Base-by-base conservation (phyloP, 2,329 filamentous ascomycete genomes). In the Metarhizium sp. region DNA sequence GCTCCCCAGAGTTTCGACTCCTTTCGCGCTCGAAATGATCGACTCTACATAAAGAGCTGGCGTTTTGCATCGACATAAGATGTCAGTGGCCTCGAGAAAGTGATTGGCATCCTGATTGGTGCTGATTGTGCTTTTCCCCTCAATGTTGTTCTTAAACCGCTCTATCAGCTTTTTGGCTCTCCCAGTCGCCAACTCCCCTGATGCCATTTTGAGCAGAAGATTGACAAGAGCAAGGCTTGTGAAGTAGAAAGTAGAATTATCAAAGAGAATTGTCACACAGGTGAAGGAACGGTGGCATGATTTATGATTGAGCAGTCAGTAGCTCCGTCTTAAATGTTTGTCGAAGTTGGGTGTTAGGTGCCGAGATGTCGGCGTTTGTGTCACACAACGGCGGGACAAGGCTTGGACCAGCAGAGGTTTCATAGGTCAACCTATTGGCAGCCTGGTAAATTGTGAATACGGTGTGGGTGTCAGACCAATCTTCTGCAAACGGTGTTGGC, bases 61-160 rank as follows among this genome's bases (percentile, higher is more conserved):
- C 36, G 53, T 52, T 11, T 52, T 58, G 10, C 57, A 29, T 29
- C 30, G 20, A n/a, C 50, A 59, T 6, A 55, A 10, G 25, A 50
- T 49, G 32, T 60, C 55, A 13, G 52, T 49, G 42, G 56, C 56
- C 38, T 60, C 56, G 25, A 62, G 54, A 51, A 62, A 61, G 45
- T 48, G 60, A 25, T 54, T 50, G 18, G 58, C 59, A 25, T 60
- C 59, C 16, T 57, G 59, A 7, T 36, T 50, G 13, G 34, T 58
- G 13, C 52, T 40, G 36, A 61, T 43, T 7, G 16, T 11, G 36
- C 38, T 38, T 4, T 59, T 50, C 3, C 60, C 60, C 1, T 53
- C 51, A 32, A 59, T 49, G 42, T 48, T 52, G 5, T 48, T 46
- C 11, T 57, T 46, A 46, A 60, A 61, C 3, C 57, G 49, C 6